phyloP scores from a whole-genome alignment of 257 asterid genomes.

The Capsicum rhomboideum region DNA sequence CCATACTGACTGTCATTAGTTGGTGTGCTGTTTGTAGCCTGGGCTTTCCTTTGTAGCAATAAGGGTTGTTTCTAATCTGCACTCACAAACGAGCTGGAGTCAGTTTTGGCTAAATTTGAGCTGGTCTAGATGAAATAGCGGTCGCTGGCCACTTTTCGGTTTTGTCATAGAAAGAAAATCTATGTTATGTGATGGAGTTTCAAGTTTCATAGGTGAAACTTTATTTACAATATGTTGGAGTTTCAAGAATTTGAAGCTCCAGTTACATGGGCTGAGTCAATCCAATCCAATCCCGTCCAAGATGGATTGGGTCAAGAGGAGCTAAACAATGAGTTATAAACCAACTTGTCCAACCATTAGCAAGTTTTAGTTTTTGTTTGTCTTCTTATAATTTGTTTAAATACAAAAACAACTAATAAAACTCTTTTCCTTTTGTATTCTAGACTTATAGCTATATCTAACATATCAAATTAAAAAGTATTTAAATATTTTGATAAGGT shows the following conservation, averaged over 20 bases:
- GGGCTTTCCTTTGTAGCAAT: constrained; percentile 85
- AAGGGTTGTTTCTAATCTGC: constrained; percentile 76
- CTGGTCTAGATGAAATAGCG: background rate
- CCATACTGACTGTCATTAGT: constrained; percentile 48
- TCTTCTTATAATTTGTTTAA: no score
- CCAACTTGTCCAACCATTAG: no score
- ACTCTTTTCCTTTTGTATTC: no score
- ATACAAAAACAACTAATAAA: background rate
- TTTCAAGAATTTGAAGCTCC: background rate
- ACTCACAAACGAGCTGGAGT: background rate
- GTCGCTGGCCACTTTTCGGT: background rate
- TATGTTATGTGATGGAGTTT: background rate
- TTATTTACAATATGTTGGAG: background rate
- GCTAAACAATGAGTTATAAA: no score
- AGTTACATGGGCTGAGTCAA: no score
- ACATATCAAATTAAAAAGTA: no score
- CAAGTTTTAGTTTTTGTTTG: no score
- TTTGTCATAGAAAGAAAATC: background rate
- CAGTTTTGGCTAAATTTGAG: background rate
- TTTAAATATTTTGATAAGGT: no score
- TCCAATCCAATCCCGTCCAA: no score
- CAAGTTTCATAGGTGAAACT: background rate
- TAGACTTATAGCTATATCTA: no score
- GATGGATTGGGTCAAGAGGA: no score
- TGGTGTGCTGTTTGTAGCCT: constrained; percentile 76